Conservation (phyloP, 345 rosid genomes). For the Viola odorata region DNA sequence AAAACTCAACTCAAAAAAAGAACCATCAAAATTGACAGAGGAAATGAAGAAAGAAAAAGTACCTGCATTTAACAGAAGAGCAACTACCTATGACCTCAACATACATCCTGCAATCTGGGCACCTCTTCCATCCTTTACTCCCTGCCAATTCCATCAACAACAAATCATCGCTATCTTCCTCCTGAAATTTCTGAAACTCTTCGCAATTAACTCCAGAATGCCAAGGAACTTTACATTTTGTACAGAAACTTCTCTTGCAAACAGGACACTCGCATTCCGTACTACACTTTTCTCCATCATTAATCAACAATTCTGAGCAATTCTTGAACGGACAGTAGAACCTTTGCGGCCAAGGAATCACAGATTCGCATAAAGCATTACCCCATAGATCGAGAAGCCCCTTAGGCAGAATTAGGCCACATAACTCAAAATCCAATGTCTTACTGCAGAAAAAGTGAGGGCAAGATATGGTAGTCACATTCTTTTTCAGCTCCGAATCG, state of each 20-base stretch:
- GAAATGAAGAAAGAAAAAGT: background rate
- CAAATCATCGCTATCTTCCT: slow-evolving; percentile 39
- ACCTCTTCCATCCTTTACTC: slow-evolving; percentile 39
- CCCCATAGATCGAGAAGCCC: slow-evolving; percentile 38
- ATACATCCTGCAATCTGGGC: slow-evolving; percentile 33
- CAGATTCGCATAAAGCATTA: slow-evolving; percentile 35
- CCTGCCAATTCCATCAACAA: slow-evolving; percentile 46
- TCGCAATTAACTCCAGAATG: slow-evolving; percentile 32
- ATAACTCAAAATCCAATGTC: slow-evolving; percentile 21
- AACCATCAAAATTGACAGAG: no score
- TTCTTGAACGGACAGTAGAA: slow-evolving; percentile 46
- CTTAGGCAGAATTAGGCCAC: slow-evolving; percentile 25
- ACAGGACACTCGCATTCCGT: slow-evolving; percentile 33
- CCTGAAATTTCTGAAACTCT: slow-evolving; percentile 32
- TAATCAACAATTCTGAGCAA: slow-evolving; percentile 35
- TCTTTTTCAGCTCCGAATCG: slow-evolving; percentile 36
- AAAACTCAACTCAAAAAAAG: no score
- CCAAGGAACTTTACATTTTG: slow-evolving; percentile 46
- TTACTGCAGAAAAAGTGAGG: slow-evolving; percentile 23
- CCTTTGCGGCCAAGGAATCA: slow-evolving; percentile 18
- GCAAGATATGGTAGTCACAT: slow-evolving; percentile 18
- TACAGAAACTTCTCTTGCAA: slow-evolving; percentile 42
- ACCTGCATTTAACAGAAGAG: slow-evolving; percentile 40
- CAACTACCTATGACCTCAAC: slow-evolving; percentile 35
- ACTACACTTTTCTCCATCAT: slow-evolving; percentile 21